Conservation (phyloP, 257 asterid species). For the Coffea canephora region DNA sequence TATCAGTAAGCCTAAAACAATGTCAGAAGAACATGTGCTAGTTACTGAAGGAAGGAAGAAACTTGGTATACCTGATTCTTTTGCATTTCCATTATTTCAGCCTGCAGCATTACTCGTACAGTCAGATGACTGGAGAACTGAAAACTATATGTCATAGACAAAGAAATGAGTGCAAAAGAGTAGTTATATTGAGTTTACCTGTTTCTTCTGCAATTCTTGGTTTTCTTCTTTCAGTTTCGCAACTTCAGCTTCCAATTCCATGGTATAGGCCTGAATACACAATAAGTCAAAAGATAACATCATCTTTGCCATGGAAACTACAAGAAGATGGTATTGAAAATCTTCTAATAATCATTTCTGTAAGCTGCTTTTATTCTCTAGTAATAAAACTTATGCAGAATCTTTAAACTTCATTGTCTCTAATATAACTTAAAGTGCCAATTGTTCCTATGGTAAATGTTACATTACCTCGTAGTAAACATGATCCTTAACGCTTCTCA, state of each 20-base stretch:
- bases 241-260: constrained; percentile 89
- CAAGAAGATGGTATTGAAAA: background rate
- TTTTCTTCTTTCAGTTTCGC: constrained; percentile 90
- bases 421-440: background rate
- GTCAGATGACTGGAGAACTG: background rate
- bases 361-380: background rate
- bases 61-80: constrained; percentile 45
- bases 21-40: background rate
- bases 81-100: constrained; percentile 44
- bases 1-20: background rate
- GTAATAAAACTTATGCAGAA: background rate
- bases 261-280: constrained; percentile 66
- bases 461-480: background rate
- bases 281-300: background rate
- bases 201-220: constrained; percentile 62
- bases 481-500: background rate
- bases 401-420: background rate
- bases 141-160: background rate
- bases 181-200: constrained; percentile 32
- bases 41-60: background rate
- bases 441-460: background rate
- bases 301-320: background rate
- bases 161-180: background rate
- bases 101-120: constrained; percentile 25
- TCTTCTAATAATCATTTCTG: background rate